These are phyloP conservation scores for Curvularia spicifera DNA, from an alignment of 2,329 filamentous ascomycete genomes.

Conservation along the genomic window DNA sequence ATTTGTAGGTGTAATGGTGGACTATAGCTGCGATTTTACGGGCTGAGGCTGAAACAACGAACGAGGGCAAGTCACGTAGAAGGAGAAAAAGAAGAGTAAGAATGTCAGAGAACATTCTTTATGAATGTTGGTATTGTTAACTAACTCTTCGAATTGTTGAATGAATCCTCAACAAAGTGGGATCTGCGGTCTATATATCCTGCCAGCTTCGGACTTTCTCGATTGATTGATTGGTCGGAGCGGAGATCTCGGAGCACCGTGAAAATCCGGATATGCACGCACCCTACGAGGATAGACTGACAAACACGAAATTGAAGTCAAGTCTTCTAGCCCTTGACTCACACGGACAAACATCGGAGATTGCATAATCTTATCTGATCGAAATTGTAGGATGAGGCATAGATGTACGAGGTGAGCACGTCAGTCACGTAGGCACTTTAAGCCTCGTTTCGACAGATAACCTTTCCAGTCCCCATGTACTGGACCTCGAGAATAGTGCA, in stretches of 20 bases:
- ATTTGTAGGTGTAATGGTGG: neutral
- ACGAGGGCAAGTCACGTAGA: neutral
- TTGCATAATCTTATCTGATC: too few relatives aligned
- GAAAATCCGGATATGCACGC: too few relatives aligned
- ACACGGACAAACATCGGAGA: too few relatives aligned
- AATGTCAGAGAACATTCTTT: neutral
- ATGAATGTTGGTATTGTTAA: neutral
- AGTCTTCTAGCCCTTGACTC: too few relatives aligned
- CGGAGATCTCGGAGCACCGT: too few relatives aligned
- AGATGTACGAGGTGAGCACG: neutral
- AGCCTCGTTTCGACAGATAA: neutral
- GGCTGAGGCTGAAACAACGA: neutral
- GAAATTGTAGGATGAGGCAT: neutral
- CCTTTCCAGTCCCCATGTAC: slow-evolving; percentile 2
- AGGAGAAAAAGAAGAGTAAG: neutral
- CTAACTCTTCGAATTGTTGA: neutral
- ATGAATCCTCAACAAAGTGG: neutral
- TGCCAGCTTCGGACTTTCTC: neutral
- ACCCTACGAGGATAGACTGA: too few relatives aligned
- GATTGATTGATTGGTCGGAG: neutral
- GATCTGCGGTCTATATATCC: neutral
- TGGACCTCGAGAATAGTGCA: neutral
- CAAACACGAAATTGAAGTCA: too few relatives aligned
- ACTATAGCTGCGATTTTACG: neutral
- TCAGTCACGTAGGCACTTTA: neutral